phyloP scores from a whole-genome alignment of 495 filamentous ascomycete species.

The Xylaria cubensis region DNA sequence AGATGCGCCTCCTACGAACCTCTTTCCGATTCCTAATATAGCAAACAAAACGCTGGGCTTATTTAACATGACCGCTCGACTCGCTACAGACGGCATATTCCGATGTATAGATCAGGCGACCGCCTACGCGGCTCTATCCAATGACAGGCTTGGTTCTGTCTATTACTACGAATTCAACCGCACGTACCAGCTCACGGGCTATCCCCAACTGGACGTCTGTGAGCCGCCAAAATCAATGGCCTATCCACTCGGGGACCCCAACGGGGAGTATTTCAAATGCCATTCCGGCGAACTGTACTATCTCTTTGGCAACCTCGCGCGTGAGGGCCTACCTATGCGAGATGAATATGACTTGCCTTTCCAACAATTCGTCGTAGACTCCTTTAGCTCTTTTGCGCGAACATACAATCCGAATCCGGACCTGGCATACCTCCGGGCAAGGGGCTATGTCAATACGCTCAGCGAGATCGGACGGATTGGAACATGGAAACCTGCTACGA shows the following conservation, averaged over 20 bases:
- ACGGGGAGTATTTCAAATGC: slow-evolving; percentile 51
- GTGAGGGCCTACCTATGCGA: slow-evolving; percentile 43
- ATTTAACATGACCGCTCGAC: slow-evolving; percentile 51
- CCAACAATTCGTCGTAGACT: slow-evolving; percentile 44
- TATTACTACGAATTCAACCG: slow-evolving; percentile 60
- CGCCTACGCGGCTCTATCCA: slow-evolving; percentile 41
- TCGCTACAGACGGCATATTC: slow-evolving; percentile 58
- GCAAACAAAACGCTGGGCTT: slow-evolving; percentile 52
- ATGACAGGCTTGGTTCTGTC: slow-evolving; percentile 40
- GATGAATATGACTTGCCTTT: slow-evolving; percentile 48
- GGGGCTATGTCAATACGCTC: slow-evolving; percentile 41
- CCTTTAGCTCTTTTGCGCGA: slow-evolving; percentile 46
- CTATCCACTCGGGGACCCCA: slow-evolving; percentile 53
- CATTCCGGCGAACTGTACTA: slow-evolving; percentile 58
- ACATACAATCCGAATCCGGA: slow-evolving; percentile 49
- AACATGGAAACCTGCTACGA: slow-evolving; percentile 40
- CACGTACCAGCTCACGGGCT: slow-evolving; percentile 57
- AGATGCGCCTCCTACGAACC: slow-evolving; percentile 40
- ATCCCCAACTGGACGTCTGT: slow-evolving; percentile 54
- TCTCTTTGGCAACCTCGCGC: slow-evolving; percentile 47
- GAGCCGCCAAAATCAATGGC: slow-evolving; percentile 45
- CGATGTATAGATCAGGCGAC: slow-evolving; percentile 59
- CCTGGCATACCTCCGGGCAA: slow-evolving; percentile 36
- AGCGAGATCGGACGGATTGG: slow-evolving; percentile 22
- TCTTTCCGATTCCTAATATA: slow-evolving; percentile 46